phyloP scores from a whole-genome alignment of 176 grass and related monocot species.

The Lolium rigidum region DNA sequence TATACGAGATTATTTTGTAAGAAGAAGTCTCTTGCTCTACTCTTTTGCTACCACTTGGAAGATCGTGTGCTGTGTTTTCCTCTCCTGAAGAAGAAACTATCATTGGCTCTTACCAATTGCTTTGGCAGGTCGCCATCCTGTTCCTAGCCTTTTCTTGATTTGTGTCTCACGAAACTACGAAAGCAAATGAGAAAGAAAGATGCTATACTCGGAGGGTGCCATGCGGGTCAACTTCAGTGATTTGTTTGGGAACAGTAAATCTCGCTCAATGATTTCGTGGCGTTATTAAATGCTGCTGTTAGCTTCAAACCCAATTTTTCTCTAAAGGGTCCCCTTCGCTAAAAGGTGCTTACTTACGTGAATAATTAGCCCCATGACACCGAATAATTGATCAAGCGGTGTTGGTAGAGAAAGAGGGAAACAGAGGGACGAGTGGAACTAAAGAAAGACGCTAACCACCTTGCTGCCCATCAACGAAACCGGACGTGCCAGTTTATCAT shows the following conservation, averaged over 20 bases:
- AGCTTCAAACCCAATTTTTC: conserved; percentile 33
- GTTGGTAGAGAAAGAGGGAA: conserved; percentile 8
- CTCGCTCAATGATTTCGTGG: conserved; percentile 23
- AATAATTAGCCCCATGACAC: background rate
- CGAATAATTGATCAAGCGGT: conserved; percentile 15
- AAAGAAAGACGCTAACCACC: conserved; percentile 45
- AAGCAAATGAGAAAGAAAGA: conserved; percentile 37
- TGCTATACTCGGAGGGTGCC: background rate
- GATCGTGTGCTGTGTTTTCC: background rate
- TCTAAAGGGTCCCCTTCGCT: background rate
- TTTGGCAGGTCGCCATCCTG: conserved; percentile 34
- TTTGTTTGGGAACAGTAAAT: background rate
- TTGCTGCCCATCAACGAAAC: conserved; percentile 1
- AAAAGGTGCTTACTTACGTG: no score
- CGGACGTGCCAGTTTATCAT: background rate
- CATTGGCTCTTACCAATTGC: conserved; percentile 44
- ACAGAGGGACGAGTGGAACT: conserved; percentile 7
- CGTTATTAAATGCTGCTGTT: conserved; percentile 14
- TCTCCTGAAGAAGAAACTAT: conserved; percentile 24
- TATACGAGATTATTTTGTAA: conserved; percentile 33
- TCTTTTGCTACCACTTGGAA: conserved; percentile 2
- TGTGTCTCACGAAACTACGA: conserved; percentile 50
- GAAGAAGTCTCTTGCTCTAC: conserved; percentile 29
- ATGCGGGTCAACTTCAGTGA: conserved; percentile 37
- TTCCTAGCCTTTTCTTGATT: conserved; percentile 43